Conservation (phyloP, 1,284 basidiomycete species). For the Malassezia japonica region DNA sequence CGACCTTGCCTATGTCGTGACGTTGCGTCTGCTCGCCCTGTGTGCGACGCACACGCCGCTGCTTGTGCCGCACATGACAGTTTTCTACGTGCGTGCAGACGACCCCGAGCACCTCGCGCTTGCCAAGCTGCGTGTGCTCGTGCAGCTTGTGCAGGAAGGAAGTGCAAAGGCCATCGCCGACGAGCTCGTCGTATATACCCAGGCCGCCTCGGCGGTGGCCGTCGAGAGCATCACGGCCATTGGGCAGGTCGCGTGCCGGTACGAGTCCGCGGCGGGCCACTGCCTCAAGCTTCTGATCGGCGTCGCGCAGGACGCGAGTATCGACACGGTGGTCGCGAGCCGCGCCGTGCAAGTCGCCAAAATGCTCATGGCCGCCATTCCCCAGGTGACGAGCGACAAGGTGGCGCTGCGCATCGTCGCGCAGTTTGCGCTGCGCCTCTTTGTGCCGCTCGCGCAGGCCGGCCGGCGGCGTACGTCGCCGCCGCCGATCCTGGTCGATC, state of each 20-base stretch:
- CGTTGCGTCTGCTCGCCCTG: conserved; percentile 23
- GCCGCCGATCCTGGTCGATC: conserved; percentile 6
- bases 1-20: conserved; percentile 26
- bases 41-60: conserved; percentile 13
- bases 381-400: not conserved
- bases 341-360: conserved; percentile 9
- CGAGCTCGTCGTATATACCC: conserved; percentile 24
- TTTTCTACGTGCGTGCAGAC: conserved; percentile 27
- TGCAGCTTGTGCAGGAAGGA: conserved; percentile 15
- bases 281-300: conserved; percentile 7
- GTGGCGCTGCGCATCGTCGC: conserved; percentile 22
- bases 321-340: not conserved
- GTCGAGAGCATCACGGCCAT: conserved; percentile 23
- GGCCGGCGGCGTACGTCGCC: not conserved
- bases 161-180: conserved; percentile 17
- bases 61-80: conserved; percentile 20
- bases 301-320: conserved; percentile 3
- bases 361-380: not conserved
- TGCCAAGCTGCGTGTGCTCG: conserved; percentile 31
- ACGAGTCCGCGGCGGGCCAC: not conserved
- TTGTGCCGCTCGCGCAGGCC: conserved; percentile 11
- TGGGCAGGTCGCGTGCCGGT: conserved; percentile 20
- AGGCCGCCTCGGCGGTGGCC: conserved; percentile 19
- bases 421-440: conserved; percentile 27
- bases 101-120: conserved; percentile 30